Percentiles rank a stretch among this genome's conserved stretches.
These are phyloP conservation scores for Diaporthe destruens DNA, from an alignment of 2,329 filamentous ascomycete genomes.

Conservation along the genomic window DNA sequence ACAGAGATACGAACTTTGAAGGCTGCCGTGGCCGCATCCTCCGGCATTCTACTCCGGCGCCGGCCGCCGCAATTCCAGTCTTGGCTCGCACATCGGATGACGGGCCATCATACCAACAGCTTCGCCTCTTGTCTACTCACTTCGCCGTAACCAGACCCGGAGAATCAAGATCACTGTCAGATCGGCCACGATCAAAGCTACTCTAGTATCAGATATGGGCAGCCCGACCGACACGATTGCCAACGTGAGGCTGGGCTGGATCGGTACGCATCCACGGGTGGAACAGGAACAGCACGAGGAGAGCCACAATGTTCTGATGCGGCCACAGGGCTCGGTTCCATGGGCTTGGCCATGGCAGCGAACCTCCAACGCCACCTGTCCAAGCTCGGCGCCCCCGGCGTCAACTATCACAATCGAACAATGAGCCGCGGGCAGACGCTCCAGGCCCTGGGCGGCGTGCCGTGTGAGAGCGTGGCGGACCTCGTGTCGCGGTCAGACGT, in stretches of 20 bases:
- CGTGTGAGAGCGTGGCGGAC: slow-evolving; percentile 43
- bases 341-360: slow-evolving; percentile 63
- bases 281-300: not conserved
- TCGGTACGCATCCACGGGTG: slow-evolving; percentile 13
- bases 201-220: not conserved
- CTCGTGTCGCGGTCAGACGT: slow-evolving; percentile 51
- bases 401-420: slow-evolving; percentile 61
- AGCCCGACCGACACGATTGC: not conserved
- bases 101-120: no score
- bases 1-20: no score
- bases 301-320: not conserved
- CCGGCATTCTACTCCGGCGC: slow-evolving; percentile 4
- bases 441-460: slow-evolving; percentile 47
- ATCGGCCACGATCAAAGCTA: not conserved
- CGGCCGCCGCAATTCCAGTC: not conserved
- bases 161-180: no score
- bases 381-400: slow-evolving; percentile 41
- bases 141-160: not conserved
- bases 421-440: slow-evolving; percentile 57
- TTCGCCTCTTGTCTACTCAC: no score
- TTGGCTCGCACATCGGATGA: not conserved
- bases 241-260: slow-evolving; percentile 28
- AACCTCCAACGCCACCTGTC: slow-evolving; percentile 61
- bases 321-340: slow-evolving; percentile 60
- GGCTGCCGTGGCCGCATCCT: slow-evolving; percentile 20